These are phyloP conservation scores for Berberis vulgaris DNA, from an alignment of 164 flowering plant species.

Conservation along the genomic window DNA sequence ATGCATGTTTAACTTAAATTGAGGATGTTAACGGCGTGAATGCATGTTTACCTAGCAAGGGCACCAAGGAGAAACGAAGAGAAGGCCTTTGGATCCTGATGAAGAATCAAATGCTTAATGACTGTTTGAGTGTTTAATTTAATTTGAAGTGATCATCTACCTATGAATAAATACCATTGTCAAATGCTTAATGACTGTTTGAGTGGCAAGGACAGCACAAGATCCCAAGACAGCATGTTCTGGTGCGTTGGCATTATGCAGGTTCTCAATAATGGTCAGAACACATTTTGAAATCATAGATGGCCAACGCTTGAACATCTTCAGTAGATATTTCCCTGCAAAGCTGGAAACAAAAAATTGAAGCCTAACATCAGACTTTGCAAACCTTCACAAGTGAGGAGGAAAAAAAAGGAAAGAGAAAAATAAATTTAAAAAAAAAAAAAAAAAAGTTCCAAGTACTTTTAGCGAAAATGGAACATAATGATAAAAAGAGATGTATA, in stretches of 20 bases:
- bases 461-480: no score
- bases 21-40: background rate
- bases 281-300: slow-evolving; percentile 72
- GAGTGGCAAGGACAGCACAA: slow-evolving; percentile 72
- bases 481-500: no score
- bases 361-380: no score
- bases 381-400: no score
- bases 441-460: no score
- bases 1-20: background rate
- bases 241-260: slow-evolving; percentile 47
- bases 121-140: no score
- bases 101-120: no score
- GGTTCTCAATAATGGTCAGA: slow-evolving; percentile 49
- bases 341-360: slow-evolving; percentile 32
- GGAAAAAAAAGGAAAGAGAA: no score
- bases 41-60: slow-evolving; percentile 61
- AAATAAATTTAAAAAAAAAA: no score
- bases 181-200: slow-evolving; percentile 78
- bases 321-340: slow-evolving; percentile 85
- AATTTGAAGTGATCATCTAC: no score
- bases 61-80: slow-evolving; percentile 76
- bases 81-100: slow-evolving; percentile 68
- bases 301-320: slow-evolving; percentile 90
- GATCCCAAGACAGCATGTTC: slow-evolving; percentile 90
- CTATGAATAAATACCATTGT: slow-evolving; percentile 41